Percentiles rank a stretch among this genome's conserved stretches.
These are phyloP conservation scores for Emericellopsis cladophorae DNA, from an alignment of 2,329 filamentous ascomycete genomes.

Conservation along the genomic window DNA sequence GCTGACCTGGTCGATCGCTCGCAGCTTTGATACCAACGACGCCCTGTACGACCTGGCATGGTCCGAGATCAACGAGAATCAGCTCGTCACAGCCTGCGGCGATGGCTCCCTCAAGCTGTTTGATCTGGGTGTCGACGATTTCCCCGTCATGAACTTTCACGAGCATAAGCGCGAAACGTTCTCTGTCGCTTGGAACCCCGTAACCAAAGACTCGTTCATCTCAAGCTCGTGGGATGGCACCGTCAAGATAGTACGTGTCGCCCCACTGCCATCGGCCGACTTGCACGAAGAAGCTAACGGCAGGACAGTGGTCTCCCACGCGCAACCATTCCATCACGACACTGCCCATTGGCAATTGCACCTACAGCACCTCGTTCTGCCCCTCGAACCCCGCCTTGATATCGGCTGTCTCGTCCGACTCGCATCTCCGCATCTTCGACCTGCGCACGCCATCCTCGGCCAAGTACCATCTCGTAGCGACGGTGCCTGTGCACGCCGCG, in stretches of 20 bases:
- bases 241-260: constrained; percentile 63
- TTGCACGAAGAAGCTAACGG: not conserved
- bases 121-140: constrained; percentile 68
- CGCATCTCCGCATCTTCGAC: constrained; percentile 81
- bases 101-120: constrained; percentile 94
- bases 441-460: constrained; percentile 75
- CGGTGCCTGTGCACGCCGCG: constrained; percentile 71
- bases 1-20: not conserved
- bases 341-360: constrained; percentile 83
- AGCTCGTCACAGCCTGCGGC: constrained; percentile 77
- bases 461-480: constrained; percentile 73
- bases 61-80: constrained; percentile 95
- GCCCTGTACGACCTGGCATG: constrained; percentile 89
- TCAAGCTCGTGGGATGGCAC: constrained; percentile 95
- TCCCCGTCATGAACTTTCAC: constrained; percentile 82
- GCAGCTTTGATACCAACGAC: constrained; percentile 94
- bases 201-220: constrained; percentile 81
- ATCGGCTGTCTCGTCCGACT: constrained; percentile 81
- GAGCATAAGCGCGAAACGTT: constrained; percentile 93
- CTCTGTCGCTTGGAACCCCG: constrained; percentile 82
- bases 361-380: constrained; percentile 84
- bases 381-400: constrained; percentile 78
- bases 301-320: constrained; percentile 68
- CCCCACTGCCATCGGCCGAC: not conserved
- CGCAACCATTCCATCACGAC: constrained; percentile 65